Conservation (phyloP, 2,329 filamentous ascomycete genomes). For the Cryphonectria naterciae region DNA sequence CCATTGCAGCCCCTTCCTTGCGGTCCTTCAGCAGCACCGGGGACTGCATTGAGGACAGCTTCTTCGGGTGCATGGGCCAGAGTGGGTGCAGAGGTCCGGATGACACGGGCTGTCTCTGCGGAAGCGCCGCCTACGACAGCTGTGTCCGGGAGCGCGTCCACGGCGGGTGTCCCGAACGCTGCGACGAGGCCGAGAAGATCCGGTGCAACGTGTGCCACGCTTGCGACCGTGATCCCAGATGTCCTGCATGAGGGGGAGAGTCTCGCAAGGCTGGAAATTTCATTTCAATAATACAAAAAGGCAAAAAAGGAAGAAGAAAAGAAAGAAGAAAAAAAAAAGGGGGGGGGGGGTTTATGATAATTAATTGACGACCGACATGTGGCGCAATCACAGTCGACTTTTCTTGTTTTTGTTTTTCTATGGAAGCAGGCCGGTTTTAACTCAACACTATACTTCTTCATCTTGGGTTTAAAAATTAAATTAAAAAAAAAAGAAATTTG, state of each 20-base stretch:
- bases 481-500: too few species aligned
- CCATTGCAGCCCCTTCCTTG: not conserved
- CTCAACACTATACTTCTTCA: too few species aligned
- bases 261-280: not conserved
- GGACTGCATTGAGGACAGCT: not conserved
- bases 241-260: not conserved
- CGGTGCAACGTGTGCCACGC: not conserved
- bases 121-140: not conserved
- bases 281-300: not conserved
- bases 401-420: too few species aligned
- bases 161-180: not conserved
- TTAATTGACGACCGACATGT: too few species aligned
- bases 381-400: too few species aligned
- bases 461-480: too few species aligned
- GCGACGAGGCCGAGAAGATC: conserved; percentile 3
- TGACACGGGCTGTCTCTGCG: not conserved
- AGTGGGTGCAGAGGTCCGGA: not conserved
- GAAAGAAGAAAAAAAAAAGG: too few species aligned
- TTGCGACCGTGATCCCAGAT: conserved; percentile 6
- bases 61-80: not conserved
- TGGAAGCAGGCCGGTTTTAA: too few species aligned
- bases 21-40: not conserved
- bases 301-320: too few species aligned
- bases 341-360: too few species aligned
- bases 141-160: not conserved